Base-by-base conservation (phyloP, 306 rosid genomes). In the Glycyrrhiza uralensis region DNA sequence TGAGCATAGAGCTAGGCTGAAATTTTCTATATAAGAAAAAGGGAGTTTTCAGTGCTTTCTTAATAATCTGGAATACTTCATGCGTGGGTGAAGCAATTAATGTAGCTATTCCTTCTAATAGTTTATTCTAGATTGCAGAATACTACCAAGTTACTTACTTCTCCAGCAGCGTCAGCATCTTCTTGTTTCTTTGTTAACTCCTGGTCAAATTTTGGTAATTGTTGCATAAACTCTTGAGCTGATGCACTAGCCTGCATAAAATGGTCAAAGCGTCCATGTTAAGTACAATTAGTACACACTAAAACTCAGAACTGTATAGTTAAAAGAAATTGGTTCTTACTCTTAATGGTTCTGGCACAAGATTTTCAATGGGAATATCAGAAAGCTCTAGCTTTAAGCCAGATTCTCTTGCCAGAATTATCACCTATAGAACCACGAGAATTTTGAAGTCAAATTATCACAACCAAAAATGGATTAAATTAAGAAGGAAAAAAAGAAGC, bases 391-490 rank as follows among this genome's bases (percentile, higher is more conserved):
- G 88, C 87, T 84, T 87, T 66, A 94, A 72, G 50, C 99, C 99
- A 64, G 90, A 94, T 77, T 94, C 99, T 80, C 99, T 88, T 1
- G 99, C 99, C 79, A 94, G 96, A 85, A 91, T 94, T 81, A 91
- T 91, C 75, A 94, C 99, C 99, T 94, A 84, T 50, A 76, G 57
- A 59, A 64, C 32, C 44, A 63, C 36, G 19, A 17, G 42, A 51
- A 78, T 69, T 57, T 29, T 69, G 38, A 30, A 18, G 41, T 33
- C 22, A 58, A 59, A 72, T 28, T 15, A 39, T 41, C 17, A 64
- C 41, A 58, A 10, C 6, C 26, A 30, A 60, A 66, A 11, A 55
- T 24, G 14, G 36, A 15, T 13, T 61, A 44, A 22, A 64, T 46
- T 32, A 45, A 65, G 76, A 32, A 75, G 26, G 5, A 57, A 69